Conservation (phyloP, 805 yeast genomes). For the Yamadazyma nakazawae region DNA sequence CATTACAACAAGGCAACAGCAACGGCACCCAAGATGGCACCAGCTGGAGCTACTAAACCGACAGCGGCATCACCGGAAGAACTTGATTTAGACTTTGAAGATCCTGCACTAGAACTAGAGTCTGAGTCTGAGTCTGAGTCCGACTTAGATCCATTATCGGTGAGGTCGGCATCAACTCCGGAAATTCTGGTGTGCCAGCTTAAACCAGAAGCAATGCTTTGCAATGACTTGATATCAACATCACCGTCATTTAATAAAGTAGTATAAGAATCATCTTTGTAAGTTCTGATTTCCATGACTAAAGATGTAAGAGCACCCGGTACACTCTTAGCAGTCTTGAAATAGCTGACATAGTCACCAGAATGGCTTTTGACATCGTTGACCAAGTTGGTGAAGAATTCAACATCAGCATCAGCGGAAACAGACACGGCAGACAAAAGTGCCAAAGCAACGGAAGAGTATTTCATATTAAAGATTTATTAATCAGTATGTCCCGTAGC, state of each 20-base stretch:
- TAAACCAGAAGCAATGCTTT: constrained; percentile 30
- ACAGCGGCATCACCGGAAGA: constrained; percentile 7
- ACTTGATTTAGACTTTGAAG: constrained; percentile 9
- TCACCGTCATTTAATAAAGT: constrained; percentile 26
- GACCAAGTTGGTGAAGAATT: constrained; percentile 34
- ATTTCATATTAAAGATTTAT: constrained; percentile 2
- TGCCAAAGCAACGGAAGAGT: neutral
- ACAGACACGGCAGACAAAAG: constrained; percentile 14
- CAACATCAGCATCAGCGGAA: constrained; percentile 16
- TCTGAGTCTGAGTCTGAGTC: neutral
- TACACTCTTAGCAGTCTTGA: constrained; percentile 24
- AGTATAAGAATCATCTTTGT: constrained; percentile 35
- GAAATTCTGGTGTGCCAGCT: constrained; percentile 33
- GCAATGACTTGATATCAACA: constrained; percentile 20
- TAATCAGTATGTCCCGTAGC: neutral
- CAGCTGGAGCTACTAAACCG: constrained; percentile 22
- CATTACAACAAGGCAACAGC: constrained; percentile 29
- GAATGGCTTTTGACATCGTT: constrained; percentile 28
- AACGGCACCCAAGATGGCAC: constrained; percentile 32
- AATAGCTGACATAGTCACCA: constrained; percentile 24
- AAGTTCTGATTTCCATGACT: constrained; percentile 30
- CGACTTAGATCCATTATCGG: constrained; percentile 3
- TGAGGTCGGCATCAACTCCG: neutral
- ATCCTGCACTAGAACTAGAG: constrained; percentile 1
- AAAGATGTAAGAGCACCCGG: constrained; percentile 29